Base-by-base conservation (phyloP, 345 rosid genomes). In the Gossypium australe region DNA sequence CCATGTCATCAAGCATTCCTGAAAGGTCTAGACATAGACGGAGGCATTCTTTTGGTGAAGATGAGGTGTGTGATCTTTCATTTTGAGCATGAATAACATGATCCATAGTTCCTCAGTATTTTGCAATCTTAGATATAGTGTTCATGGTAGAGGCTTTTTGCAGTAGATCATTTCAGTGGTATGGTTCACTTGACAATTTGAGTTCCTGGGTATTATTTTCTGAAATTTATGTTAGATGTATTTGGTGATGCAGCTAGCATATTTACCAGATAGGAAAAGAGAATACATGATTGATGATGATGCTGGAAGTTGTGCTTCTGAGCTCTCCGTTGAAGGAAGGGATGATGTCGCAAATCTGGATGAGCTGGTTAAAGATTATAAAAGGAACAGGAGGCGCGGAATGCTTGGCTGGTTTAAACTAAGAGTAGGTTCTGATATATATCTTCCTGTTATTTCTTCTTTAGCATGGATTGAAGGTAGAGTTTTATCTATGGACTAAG, bases 391-490 rank as follows among this genome's bases (percentile, higher is more conserved):
- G 81, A 83, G 81, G 77, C 86, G 87, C 66, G 97, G 93, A 80
- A 88, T 94, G 98, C 93, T 94, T 83, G 96, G 92, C 75, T 94
- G 98, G 98, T 90, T 94, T 81, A 94, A 92, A 82, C 70, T 87
- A 63, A 89, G 78, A 77, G 98, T 92, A 83, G 57, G 88, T 74
- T 80, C 58, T 20, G 24, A 25, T 62, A 47, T 22, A 34, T 45
- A 11, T 43, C 14, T 38, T 17, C 68, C 63, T 67, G 25, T 62
- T 41, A 48, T 62, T 77, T 72, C 74, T 60, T 2, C 29, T 69
- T 58, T 7, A n/a, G 52, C 34, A n/a, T 58, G 27, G 29, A 9
- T 44, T 27, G 74, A 63, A 71, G 66, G 56, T 48, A 62, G 45
- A 25, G 64, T 4, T 61, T 70, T 43, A 18, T 66, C 70, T 29